phyloP scores from a whole-genome alignment of 2,329 filamentous ascomycete species.

The Aspergillus sp. region DNA sequence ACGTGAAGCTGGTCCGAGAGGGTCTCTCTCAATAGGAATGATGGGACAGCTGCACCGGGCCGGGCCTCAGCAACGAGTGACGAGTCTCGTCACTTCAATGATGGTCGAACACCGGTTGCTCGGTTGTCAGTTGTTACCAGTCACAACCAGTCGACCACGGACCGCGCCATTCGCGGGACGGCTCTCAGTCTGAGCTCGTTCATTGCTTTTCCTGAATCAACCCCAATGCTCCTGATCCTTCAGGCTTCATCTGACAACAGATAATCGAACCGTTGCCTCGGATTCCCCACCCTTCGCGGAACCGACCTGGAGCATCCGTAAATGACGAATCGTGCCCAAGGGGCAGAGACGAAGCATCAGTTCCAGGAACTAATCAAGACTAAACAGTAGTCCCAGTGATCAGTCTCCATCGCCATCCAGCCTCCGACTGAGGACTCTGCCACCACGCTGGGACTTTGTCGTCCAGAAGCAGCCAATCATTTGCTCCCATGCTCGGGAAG shows the following conservation, averaged over 20 bases:
- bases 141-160: not conserved
- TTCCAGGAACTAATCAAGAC: too few relatives aligned
- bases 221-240: not conserved
- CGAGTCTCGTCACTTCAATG: not conserved
- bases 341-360: not conserved
- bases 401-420: not conserved
- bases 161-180: conserved; percentile 10
- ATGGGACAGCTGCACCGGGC: not conserved
- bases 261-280: conserved; percentile 20
- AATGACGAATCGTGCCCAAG: not conserved
- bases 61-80: not conserved
- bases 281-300: conserved; percentile 13
- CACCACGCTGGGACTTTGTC: not conserved
- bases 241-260: conserved; percentile 15
- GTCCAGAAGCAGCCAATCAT: too few relatives aligned
- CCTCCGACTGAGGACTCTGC: not conserved
- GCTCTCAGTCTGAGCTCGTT: not conserved
- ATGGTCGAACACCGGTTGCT: not conserved
- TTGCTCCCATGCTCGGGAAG: not conserved
- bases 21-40: not conserved
- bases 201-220: not conserved
- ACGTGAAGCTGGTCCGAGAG: not conserved
- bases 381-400: not conserved
- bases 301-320: not conserved
- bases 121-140: too few relatives aligned